These are phyloP conservation scores for Oxyria digyna DNA, from an alignment of 148 eudicot species.

Conservation along the genomic window DNA sequence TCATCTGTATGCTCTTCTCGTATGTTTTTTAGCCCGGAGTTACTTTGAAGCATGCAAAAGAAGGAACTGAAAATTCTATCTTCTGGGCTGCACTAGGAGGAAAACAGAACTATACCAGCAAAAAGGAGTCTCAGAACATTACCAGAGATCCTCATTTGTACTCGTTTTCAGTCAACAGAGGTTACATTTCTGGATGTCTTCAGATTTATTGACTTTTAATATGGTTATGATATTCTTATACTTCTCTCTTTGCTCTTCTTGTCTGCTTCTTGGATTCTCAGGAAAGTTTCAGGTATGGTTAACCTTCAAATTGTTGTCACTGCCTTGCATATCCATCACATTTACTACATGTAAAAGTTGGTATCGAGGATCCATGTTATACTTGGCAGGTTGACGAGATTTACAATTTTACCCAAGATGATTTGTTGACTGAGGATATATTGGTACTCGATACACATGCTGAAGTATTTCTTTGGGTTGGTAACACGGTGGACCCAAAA, in stretches of 20 bases:
- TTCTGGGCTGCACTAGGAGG: slow-evolving; percentile 97
- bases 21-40: slow-evolving; percentile 58
- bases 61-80: slow-evolving; percentile 93
- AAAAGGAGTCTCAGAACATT: slow-evolving; percentile 57
- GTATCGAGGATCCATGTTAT: not conserved
- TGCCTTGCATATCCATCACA: not conserved
- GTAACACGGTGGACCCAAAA: slow-evolving; percentile 73
- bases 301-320: not conserved
- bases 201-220: not conserved
- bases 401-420: slow-evolving; percentile 93
- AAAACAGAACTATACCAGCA: slow-evolving; percentile 73
- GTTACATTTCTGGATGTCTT: slow-evolving; percentile 23
- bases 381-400: slow-evolving; percentile 77
- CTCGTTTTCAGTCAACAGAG: slow-evolving; percentile 52
- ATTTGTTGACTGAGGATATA: slow-evolving; percentile 89
- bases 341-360: not conserved
- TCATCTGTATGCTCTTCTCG: slow-evolving; percentile 5
- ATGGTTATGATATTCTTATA: slow-evolving; percentile 18
- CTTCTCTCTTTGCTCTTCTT: slow-evolving; percentile 5
- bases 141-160: slow-evolving; percentile 91
- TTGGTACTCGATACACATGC: slow-evolving; percentile 89
- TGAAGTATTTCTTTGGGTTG: slow-evolving; percentile 95
- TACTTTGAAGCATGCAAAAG: slow-evolving; percentile 73
- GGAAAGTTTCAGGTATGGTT: slow-evolving; percentile 84
- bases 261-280: slow-evolving; percentile 28